Base-by-base conservation (phyloP, 192 early-diverging fungal species). In the Fimicolochytrium jonesii region DNA sequence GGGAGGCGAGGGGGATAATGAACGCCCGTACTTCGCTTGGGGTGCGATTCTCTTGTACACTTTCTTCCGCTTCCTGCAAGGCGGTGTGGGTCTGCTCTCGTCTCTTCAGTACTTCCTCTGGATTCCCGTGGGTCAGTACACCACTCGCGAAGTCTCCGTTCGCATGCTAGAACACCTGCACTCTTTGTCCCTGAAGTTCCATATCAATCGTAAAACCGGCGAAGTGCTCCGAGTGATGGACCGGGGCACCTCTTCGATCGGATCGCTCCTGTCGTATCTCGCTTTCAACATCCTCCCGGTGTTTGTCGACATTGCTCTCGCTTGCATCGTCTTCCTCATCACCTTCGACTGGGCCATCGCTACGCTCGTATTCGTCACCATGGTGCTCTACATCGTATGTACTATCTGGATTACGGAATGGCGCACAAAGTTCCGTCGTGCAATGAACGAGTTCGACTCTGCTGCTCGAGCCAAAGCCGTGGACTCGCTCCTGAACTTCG, bases 401-500 rank as follows among this genome's bases (percentile, higher is more conserved):
- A 95, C 93, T 0, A 69, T 99, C 6, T 56, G 70, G 31, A 82
- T 99, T 30, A 95, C 92, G 1, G 92, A 94, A 50, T 78, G 76
- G 76, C 49, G 76, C 13, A 72, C 76, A 18, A 76, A 81, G 28
- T 93, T 91, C 74, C 78, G 94, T 34, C 66, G 92, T 3, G 80
- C 78, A 45, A 90, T 88, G 78, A 94, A 88, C 59, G 83, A 89
- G 35, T 76, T 93, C 45, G 96, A 97, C 71, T 88, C 91, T 56
- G 86, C 87, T 43, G 84, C 87, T 56, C 83, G 91, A 49, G 83
- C 91, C 5, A 49, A 61, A 28, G 70, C 78, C 6, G 93, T 96
- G 3, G 96, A 98, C 67, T 96, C 92, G 42, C 70, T 98, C 52
- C 78, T 96, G 44, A 99, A 99, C 73, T 95, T 95, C 82, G 96